Percentiles rank a stretch among this genome's conserved stretches.
Conservation (phyloP, 2,329 filamentous ascomycete genomes). For the Aureobasidium uvarum region DNA sequence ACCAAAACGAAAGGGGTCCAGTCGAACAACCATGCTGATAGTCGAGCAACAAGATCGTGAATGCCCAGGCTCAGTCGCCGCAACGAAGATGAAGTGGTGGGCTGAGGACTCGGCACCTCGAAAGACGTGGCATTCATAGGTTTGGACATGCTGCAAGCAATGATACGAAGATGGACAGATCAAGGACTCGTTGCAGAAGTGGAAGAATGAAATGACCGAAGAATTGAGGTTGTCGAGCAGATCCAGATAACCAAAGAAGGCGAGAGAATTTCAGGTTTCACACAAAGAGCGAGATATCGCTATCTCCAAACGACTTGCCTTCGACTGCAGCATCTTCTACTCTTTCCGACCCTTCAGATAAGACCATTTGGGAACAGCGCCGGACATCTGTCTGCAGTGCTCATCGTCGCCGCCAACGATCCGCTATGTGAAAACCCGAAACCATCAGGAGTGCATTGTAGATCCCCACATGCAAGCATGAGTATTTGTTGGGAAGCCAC, state of each 20-base stretch:
- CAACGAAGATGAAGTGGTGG: background rate
- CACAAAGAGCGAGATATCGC: background rate
- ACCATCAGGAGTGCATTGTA: constrained; percentile 7
- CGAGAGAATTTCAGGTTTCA: background rate
- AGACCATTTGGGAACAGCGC: background rate
- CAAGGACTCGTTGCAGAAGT: background rate
- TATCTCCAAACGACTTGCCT: background rate
- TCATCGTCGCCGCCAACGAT: background rate
- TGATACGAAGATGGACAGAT: background rate
- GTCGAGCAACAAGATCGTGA: background rate
- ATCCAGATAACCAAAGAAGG: background rate
- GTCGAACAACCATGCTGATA: constrained; percentile 36
- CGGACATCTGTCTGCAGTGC: constrained; percentile 1
- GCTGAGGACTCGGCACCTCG: background rate
- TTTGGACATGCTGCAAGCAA: background rate
- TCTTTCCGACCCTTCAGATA: background rate
- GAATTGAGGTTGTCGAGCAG: background rate
- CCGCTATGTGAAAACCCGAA: background rate
- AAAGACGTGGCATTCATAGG: background rate
- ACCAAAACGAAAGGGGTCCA: constrained; percentile 37
- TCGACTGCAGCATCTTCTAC: background rate
- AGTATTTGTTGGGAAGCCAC: constrained; percentile 17
- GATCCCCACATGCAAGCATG: constrained; percentile 5
- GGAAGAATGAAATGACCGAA: background rate
- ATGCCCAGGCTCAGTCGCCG: background rate